phyloP scores from a whole-genome alignment of 768 basidiomycete species.

The Holtermannia corniformis region DNA sequence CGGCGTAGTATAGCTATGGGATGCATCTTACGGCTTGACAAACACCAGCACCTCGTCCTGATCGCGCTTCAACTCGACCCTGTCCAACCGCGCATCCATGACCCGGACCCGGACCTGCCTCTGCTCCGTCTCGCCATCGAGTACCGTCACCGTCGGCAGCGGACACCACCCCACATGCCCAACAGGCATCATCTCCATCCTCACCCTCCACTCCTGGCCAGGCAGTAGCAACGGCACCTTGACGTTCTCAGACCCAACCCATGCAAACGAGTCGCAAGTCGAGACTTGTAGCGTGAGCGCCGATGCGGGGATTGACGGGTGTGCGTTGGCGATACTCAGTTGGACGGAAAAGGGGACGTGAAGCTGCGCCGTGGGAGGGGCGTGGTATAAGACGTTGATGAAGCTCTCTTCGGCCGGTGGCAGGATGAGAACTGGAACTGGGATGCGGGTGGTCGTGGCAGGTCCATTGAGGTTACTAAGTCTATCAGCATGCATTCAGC shows the following conservation, averaged over 20 bases:
- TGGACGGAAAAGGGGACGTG: slow-evolving; percentile 27
- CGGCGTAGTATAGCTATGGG: slow-evolving; percentile 18
- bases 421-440: slow-evolving; percentile 56
- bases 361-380: slow-evolving; percentile 54
- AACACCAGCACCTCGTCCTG: slow-evolving; percentile 4
- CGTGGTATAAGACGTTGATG: slow-evolving; percentile 56
- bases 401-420: slow-evolving; percentile 49
- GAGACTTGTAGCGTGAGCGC: slow-evolving; percentile 66
- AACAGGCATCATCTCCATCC: slow-evolving; percentile 23
- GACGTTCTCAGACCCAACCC: slow-evolving; percentile 62
- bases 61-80: not conserved
- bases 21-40: slow-evolving; percentile 6
- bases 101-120: slow-evolving; percentile 14
- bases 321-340: slow-evolving; percentile 58
- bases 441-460: slow-evolving; percentile 48
- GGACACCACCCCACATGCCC: slow-evolving; percentile 26
- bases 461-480: slow-evolving; percentile 8
- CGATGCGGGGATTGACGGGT: slow-evolving; percentile 54
- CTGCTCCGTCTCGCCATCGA: slow-evolving; percentile 16
- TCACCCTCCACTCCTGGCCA: slow-evolving; percentile 37
- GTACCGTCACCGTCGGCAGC: slow-evolving; percentile 20
- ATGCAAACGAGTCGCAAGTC: slow-evolving; percentile 64
- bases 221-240: slow-evolving; percentile 65
- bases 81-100: not conserved
- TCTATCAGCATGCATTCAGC: not conserved